Evolutionary conservation across 345 rosid species (phyloP).

Genomic region (Eucalyptus sideroxylon): DNA sequence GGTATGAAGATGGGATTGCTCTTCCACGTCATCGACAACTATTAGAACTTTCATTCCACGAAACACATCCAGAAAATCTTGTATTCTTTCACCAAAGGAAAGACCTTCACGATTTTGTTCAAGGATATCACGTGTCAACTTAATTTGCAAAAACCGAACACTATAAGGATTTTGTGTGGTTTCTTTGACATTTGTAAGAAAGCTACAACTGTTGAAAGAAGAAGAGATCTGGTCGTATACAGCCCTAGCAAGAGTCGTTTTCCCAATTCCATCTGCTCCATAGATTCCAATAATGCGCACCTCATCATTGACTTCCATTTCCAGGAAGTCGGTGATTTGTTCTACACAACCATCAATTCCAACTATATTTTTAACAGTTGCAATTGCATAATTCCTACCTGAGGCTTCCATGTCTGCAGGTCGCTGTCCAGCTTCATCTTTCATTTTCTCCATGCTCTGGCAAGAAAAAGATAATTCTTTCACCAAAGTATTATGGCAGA

Average conservation of each 20-base stretch:
- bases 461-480: background rate
- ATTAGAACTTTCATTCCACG: background rate
- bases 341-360: background rate
- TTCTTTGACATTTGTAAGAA: background rate
- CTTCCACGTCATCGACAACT: background rate
- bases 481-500: background rate
- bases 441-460: background rate
- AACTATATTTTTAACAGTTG: no score
- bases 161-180: accelerated
- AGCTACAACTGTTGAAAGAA: background rate
- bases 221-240: background rate
- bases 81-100: background rate
- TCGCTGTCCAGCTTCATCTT: background rate
- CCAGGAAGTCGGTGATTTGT: no score
- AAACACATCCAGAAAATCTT: background rate
- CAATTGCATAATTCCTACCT: no score
- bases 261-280: background rate
- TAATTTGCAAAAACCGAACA: background rate
- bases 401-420: background rate
- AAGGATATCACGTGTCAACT: background rate
- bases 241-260: background rate
- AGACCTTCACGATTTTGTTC: background rate
- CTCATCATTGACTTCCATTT: no score
- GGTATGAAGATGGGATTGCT: background rate
- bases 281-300: no score